Conservation (phyloP, 75 land plant species). For the Chamaecyparis obtusa region DNA sequence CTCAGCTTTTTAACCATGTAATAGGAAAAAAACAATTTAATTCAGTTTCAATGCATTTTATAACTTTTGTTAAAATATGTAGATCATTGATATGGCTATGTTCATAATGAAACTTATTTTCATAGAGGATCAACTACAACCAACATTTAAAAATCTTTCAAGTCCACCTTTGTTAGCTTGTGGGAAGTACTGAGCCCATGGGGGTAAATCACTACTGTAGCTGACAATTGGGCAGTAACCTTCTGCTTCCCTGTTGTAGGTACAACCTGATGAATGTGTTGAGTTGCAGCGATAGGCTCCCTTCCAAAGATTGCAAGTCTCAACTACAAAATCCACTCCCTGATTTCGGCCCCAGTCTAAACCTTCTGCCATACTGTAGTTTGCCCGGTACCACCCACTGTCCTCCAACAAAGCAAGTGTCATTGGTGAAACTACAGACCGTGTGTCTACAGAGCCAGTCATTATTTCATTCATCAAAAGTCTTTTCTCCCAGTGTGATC, state of each 20-base stretch:
- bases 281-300: conserved; percentile 45
- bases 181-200: conserved; percentile 47
- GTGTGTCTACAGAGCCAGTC: conserved; percentile 51
- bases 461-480: conserved; percentile 50
- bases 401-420: conserved; percentile 50
- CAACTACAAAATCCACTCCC: conserved; percentile 29
- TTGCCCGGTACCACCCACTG: conserved; percentile 52
- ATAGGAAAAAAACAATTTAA: too few species aligned
- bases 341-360: conserved; percentile 50
- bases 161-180: conserved; percentile 40
- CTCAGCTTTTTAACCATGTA: too few species aligned
- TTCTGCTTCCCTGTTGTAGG: conserved; percentile 51
- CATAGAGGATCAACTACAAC: not conserved
- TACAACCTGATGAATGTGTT: conserved; percentile 40
- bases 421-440: conserved; percentile 53
- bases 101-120: not conserved
- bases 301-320: conserved; percentile 39
- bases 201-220: conserved; percentile 36
- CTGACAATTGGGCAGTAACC: conserved; percentile 53
- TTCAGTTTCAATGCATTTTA: not conserved
- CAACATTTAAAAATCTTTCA: not conserved
- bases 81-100: not conserved
- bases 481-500: conserved; percentile 58
- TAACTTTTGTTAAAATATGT: not conserved
- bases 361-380: conserved; percentile 49